Conservation (phyloP, 306 rosid species). For the Cicer yamashitae region DNA sequence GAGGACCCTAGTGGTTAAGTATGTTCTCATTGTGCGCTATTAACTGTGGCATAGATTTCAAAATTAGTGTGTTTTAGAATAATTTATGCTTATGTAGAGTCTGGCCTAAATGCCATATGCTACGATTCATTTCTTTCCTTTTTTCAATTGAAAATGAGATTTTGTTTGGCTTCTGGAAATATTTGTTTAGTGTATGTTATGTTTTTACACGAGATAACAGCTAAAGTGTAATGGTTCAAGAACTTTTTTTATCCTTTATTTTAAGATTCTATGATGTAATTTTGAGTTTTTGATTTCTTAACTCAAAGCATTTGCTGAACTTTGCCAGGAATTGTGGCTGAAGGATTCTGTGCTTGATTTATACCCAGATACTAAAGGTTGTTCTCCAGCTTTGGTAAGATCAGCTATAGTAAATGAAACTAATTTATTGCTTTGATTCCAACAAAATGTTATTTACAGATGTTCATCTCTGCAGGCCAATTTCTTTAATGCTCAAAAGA, state of each 20-base stretch:
- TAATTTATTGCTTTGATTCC: conserved; percentile 39
- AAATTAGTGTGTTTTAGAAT: conserved; percentile 15
- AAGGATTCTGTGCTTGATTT: conserved; percentile 77
- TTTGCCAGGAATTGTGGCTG: conserved; percentile 92
- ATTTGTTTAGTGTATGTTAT: not conserved
- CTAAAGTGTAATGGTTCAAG: conserved; percentile 27
- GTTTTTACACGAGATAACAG: conserved; percentile 15
- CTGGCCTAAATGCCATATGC: conserved; percentile 29
- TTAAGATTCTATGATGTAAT: conserved; percentile 42
- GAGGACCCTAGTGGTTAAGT: conserved; percentile 8
- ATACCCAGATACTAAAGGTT: conserved; percentile 80
- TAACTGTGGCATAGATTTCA: conserved; percentile 12
- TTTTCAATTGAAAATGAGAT: conserved; percentile 2
- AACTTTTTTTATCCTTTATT: conserved; percentile 42
- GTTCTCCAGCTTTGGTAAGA: conserved; percentile 84
- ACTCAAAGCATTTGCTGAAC: conserved; percentile 59
- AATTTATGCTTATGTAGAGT: conserved; percentile 25
- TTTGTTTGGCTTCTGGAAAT: conserved; percentile 27
- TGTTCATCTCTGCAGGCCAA: conserved; percentile 66
- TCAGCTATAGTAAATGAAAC: conserved; percentile 44
- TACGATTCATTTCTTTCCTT: not conserved
- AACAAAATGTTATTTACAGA: conserved; percentile 32
- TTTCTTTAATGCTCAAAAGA: conserved; percentile 77
- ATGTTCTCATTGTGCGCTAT: conserved; percentile 2
- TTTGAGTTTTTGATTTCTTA: conserved; percentile 51